Base-by-base conservation (phyloP, 495 filamentous ascomycete species). In the Recurvomyces mirabilis region DNA sequence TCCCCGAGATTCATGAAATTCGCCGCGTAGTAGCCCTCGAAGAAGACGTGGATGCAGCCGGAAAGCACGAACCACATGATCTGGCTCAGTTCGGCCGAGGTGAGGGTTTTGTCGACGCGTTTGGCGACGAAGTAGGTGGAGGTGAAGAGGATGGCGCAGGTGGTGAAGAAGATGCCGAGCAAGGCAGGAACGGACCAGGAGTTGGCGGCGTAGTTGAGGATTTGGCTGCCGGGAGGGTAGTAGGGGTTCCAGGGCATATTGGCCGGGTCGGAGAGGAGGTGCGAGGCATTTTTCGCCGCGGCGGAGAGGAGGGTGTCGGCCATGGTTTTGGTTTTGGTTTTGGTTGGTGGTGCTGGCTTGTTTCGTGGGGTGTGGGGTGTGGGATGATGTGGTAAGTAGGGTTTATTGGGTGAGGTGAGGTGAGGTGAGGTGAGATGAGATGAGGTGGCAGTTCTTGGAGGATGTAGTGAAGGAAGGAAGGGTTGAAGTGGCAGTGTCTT, bases 11-110 rank as follows among this genome's bases (percentile, higher is more conserved):
- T 64, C 17, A 65, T 61, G 64, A 80, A 78, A 58, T 86, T 77
- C 46, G 73, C 57, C 53, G 80, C 73, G 52, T 81, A 89, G 60
- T 87, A 89, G n/a, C 85, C 75, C 66, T 93, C 85, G 55, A 93
- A 89, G 56, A 86, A 77, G 38, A 81, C 72, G 59, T 93, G 85
- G 15, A 89, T 68, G 34, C 55, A 69, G 15, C 78, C 78, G 39
- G 67, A 74, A 9, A 75, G 56, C 10, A 72, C 60, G 61, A 81
- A 82, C 78, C 78, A 82, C 45, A 67, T 57, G 4, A 77, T 57
- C n/a, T 71, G 69, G 5, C 69, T 55, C 47, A 72, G 68, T 48
- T 83, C 79, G 13, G 52, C 53, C 4, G 25, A 52, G 19, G 58
- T 60, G 28, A 73, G 49, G 4, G 47, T 49, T 15, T 67, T 65